Percentiles rank a stretch among this genome's conserved stretches.
These are phyloP conservation scores for Thalassiosira profunda DNA, from an alignment of 108 stramenopile genomes.

Conservation along the genomic window DNA sequence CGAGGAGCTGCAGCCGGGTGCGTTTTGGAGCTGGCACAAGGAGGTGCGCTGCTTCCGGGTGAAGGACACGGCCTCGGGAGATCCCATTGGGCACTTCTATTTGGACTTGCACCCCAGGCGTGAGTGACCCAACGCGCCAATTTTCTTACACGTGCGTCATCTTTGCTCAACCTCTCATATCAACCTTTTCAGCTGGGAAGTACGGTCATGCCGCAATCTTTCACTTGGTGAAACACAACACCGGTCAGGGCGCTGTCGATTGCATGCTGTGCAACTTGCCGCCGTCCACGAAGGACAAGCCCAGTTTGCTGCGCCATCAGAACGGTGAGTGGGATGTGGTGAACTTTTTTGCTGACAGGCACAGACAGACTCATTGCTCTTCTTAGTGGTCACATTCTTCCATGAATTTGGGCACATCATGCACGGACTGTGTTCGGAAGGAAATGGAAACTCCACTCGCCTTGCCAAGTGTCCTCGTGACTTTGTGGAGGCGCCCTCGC, in stretches of 20 bases:
- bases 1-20: constrained; percentile 32
- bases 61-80: constrained; percentile 20
- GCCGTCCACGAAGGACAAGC: constrained; percentile 37
- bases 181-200: constrained; percentile 14
- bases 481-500: constrained; percentile 56
- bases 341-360: constrained; percentile 46
- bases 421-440: constrained; percentile 42
- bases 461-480: constrained; percentile 47
- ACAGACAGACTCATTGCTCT: no score
- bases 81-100: constrained; percentile 40
- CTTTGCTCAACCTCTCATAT: background rate
- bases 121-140: no score
- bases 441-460: constrained; percentile 41
- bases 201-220: constrained; percentile 57
- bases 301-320: constrained; percentile 29
- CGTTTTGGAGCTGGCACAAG: constrained; percentile 51
- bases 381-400: constrained; percentile 54
- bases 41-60: constrained; percentile 53
- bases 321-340: no score
- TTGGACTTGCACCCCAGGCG: constrained; percentile 40
- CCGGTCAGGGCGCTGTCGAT: constrained; percentile 41
- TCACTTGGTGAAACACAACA: constrained; percentile 40
- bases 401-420: constrained; percentile 49
- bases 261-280: constrained; percentile 61
- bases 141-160: no score